These are phyloP conservation scores for Arachis hypogaea DNA, from an alignment of 306 rosid genomes.

Conservation along the genomic window DNA sequence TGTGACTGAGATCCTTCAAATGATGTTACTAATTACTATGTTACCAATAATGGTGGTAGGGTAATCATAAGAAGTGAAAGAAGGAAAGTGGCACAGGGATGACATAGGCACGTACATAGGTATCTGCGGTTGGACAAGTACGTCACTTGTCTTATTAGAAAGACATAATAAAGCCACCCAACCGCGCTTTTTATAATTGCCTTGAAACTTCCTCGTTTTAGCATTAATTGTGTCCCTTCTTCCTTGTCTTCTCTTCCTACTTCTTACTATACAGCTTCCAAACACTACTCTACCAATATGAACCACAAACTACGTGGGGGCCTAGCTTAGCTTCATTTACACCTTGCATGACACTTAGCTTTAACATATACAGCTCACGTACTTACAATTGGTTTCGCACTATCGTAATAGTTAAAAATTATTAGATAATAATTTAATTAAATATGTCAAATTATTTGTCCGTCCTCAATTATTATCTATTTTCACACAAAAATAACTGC, in stretches of 20 bases:
- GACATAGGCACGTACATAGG: slow-evolving; percentile 34
- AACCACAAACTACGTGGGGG: slow-evolving; percentile 19
- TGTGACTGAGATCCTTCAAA: neutral
- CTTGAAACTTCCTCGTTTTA: slow-evolving; percentile 40
- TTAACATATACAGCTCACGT: too few relatives aligned
- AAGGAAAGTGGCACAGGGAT: neutral
- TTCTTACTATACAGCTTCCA: neutral
- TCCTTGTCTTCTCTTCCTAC: neutral
- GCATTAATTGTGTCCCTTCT: slow-evolving; percentile 28
- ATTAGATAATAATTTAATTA: too few relatives aligned
- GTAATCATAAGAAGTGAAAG: too few relatives aligned
- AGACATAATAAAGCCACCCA: slow-evolving; percentile 17
- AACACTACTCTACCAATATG: neutral
- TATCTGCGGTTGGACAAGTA: slow-evolving; percentile 29
- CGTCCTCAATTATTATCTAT: too few relatives aligned
- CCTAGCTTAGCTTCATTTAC: neutral
- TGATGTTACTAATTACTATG: too few relatives aligned
- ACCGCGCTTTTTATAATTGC: slow-evolving; percentile 5
- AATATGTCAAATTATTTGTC: too few relatives aligned
- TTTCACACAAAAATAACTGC: too few relatives aligned
- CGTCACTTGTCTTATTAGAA: slow-evolving; percentile 38
- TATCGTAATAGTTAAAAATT: too few relatives aligned
- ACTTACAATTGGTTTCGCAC: too few relatives aligned
- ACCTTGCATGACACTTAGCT: neutral
- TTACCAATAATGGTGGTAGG: too few relatives aligned